These are phyloP conservation scores for Lepiota venenata DNA, from an alignment of 768 basidiomycete species.

Conservation along the genomic window DNA sequence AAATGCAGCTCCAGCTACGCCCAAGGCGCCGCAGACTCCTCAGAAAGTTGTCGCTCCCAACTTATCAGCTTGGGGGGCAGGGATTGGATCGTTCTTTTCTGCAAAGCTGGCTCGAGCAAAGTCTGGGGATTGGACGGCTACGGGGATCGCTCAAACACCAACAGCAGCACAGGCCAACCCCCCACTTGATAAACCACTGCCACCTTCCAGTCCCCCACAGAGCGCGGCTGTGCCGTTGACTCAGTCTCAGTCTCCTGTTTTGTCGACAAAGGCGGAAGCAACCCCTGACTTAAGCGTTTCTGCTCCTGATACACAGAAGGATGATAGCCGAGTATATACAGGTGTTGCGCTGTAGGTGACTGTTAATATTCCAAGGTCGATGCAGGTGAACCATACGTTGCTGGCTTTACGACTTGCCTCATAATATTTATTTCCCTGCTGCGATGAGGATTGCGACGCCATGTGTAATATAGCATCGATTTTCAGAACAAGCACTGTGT, in stretches of 20 bases:
- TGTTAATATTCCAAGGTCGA: not conserved
- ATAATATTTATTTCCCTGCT: no score
- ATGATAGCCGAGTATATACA: not conserved
- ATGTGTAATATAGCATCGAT: no score
- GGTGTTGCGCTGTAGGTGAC: conserved; percentile 2
- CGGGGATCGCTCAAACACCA: not conserved
- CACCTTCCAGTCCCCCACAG: not conserved
- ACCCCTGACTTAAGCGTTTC: not conserved
- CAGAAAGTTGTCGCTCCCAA: not conserved
- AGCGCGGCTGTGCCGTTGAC: not conserved
- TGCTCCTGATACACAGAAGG: not conserved
- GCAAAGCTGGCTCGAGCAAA: conserved; percentile 14
- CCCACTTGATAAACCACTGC: conserved; percentile 1
- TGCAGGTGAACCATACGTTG: not conserved
- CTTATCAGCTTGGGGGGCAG: conserved; percentile 28
- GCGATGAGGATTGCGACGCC: no score
- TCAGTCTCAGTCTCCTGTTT: not conserved
- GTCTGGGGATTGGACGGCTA: not conserved
- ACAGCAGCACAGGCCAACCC: not conserved
- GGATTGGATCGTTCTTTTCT: conserved; percentile 30
- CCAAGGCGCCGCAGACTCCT: not conserved
- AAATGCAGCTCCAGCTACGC: not conserved
- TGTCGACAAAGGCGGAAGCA: not conserved
- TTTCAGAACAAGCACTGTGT: no score
- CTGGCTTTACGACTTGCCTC: not conserved